A percentile compares a stretch with the other conserved stretches of the same genome.
Evolutionary conservation across 805 yeast species (phyloP).

Genomic region (Starmerella sp.): DNA sequence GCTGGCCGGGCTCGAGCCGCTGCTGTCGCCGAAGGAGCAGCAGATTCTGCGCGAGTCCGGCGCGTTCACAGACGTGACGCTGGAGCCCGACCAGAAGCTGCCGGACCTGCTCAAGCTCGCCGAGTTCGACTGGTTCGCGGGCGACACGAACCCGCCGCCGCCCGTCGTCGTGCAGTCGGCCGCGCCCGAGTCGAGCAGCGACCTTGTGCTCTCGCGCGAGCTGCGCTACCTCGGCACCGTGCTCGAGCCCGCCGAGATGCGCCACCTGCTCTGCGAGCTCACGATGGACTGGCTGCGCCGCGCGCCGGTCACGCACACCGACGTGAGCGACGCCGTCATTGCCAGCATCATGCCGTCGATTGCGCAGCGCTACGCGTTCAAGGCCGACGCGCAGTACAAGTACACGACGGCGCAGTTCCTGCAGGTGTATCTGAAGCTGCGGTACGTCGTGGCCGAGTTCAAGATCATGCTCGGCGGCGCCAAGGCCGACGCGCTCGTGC

Average conservation of each 20-base stretch:
- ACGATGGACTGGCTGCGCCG: slow-evolving; percentile 12
- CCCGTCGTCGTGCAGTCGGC: slow-evolving; percentile 15
- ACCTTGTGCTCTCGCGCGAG: slow-evolving; percentile 14
- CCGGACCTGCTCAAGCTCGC: background rate
- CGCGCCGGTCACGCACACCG: slow-evolving; percentile 20
- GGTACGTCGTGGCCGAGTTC: slow-evolving; percentile 20
- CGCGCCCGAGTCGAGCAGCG: slow-evolving; percentile 4
- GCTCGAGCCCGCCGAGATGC: slow-evolving; percentile 20
- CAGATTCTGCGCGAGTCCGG: slow-evolving; percentile 11
- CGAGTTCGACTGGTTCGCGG: slow-evolving; percentile 2
- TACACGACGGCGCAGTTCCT: slow-evolving; percentile 23
- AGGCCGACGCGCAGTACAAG: slow-evolving; percentile 22
- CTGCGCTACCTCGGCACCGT: slow-evolving; percentile 20
- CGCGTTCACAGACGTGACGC: slow-evolving; percentile 16
- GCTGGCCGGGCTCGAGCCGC: slow-evolving; percentile 2
- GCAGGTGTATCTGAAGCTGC: slow-evolving; percentile 21
- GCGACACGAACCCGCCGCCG: slow-evolving; percentile 12
- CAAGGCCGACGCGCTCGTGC: slow-evolving; percentile 14
- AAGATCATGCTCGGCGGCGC: slow-evolving; percentile 18
- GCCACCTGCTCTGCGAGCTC: slow-evolving; percentile 16
- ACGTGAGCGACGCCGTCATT: slow-evolving; percentile 22
- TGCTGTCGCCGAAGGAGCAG: slow-evolving; percentile 8
- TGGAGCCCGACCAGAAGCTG: slow-evolving; percentile 4
- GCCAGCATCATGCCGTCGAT: slow-evolving; percentile 20
- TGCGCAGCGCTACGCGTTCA: slow-evolving; percentile 18